phyloP scores from a whole-genome alignment of 1,284 basidiomycete species.

The Trichosporon faecale region DNA sequence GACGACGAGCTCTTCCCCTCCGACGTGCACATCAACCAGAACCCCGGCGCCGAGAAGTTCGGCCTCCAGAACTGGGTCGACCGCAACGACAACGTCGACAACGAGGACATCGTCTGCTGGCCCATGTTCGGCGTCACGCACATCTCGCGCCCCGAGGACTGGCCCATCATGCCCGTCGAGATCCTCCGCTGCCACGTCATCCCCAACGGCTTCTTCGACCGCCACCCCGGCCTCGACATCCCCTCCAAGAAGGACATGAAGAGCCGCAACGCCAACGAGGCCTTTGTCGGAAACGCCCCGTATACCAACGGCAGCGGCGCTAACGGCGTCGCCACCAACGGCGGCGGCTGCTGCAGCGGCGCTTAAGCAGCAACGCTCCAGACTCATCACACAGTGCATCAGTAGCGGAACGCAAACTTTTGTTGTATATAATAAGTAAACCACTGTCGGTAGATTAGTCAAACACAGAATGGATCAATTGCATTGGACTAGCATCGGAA shows the following conservation, averaged over 20 bases:
- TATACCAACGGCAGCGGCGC: conserved; percentile 14
- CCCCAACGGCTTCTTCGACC: conserved; percentile 73
- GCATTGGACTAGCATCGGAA: neutral
- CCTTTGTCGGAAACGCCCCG: conserved; percentile 24
- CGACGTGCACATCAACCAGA: conserved; percentile 48
- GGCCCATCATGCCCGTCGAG: conserved; percentile 78
- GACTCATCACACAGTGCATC: neutral
- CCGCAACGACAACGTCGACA: conserved; percentile 55
- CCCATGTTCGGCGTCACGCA: conserved; percentile 42
- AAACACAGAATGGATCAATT: neutral
- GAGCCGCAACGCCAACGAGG: conserved; percentile 42
- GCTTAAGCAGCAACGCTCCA: neutral
- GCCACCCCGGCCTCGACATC: conserved; percentile 41
- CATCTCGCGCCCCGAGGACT: conserved; percentile 38
- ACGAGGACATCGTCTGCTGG: conserved; percentile 71
- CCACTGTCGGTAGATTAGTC: neutral
- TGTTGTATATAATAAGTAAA: neutral
- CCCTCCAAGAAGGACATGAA: conserved; percentile 34
- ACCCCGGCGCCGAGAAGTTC: conserved; percentile 37
- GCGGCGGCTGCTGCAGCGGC: conserved; percentile 8
- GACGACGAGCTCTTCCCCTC: conserved; percentile 52
- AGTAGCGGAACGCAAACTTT: neutral
- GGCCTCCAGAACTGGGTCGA: conserved; percentile 45
- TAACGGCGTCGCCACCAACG: conserved; percentile 20
- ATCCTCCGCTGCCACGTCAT: conserved; percentile 70